These are phyloP conservation scores for Suillus variegatus DNA, from an alignment of 768 basidiomycete species.

Conservation along the genomic window DNA sequence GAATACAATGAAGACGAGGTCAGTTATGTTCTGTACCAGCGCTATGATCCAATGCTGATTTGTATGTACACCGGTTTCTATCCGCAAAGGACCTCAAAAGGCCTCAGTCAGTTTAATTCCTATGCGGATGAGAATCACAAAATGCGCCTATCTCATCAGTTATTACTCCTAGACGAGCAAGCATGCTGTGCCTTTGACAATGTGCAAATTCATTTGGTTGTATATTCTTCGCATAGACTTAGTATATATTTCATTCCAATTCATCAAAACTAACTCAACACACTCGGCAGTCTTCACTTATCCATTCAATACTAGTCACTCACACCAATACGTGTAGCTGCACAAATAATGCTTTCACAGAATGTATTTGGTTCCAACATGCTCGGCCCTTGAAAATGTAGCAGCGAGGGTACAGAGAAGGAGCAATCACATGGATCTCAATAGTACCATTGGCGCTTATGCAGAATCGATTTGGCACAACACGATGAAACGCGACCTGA, in stretches of 20 bases:
- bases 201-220: background rate
- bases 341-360: background rate
- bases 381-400: background rate
- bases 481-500: conserved; percentile 17
- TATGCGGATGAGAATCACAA: background rate
- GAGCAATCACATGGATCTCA: background rate
- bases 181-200: background rate
- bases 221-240: background rate
- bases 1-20: conserved; percentile 46
- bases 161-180: background rate
- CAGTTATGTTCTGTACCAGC: conserved; percentile 1
- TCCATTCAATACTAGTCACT: background rate
- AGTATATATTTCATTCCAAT: background rate
- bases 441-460: background rate
- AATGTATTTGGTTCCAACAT: background rate
- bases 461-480: background rate
- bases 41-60: background rate
- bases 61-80: background rate
- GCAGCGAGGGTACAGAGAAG: background rate
- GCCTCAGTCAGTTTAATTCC: background rate
- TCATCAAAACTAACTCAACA: background rate
- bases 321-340: background rate
- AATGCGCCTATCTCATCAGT: background rate
- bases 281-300: background rate
- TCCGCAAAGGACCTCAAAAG: background rate